phyloP scores from a whole-genome alignment of 2,329 filamentous ascomycete species.

The Hymenoscyphus infarciens region DNA sequence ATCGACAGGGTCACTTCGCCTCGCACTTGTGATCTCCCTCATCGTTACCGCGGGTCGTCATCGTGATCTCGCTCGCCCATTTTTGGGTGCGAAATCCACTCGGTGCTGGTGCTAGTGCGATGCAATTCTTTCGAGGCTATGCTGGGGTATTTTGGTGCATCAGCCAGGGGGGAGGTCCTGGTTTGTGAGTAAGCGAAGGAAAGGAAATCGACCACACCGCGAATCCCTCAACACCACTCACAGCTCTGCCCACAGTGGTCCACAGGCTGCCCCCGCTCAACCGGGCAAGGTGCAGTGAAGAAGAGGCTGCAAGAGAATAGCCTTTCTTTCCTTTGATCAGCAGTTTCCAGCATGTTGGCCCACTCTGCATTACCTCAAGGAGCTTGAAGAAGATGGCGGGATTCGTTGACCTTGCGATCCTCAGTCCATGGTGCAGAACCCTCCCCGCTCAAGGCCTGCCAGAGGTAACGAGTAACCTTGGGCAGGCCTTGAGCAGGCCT shows the following conservation, averaged over 20 bases:
- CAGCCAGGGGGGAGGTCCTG: background rate
- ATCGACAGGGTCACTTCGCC: background rate
- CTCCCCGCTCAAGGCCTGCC: background rate
- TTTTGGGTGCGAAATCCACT: background rate
- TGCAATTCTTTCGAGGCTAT: background rate
- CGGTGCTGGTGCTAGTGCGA: background rate
- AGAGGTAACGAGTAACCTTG: background rate
- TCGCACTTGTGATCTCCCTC: background rate
- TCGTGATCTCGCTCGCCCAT: background rate
- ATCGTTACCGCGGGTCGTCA: background rate
- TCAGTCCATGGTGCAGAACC: background rate
- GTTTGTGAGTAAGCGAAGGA: background rate
- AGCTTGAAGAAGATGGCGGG: background rate
- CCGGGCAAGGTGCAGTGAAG: background rate
- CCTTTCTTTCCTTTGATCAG: background rate
- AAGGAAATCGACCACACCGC: background rate
- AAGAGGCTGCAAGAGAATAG: background rate
- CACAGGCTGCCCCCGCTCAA: background rate
- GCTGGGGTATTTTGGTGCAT: constrained; percentile 4
- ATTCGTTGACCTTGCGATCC: background rate
- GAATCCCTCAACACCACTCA: background rate
- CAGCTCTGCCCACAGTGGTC: background rate
- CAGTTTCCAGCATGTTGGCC: background rate
- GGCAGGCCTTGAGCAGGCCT: background rate
- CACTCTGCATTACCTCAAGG: background rate